phyloP scores from a whole-genome alignment of 306 rosid genomes.

The Hylodesmum podocarpum region DNA sequence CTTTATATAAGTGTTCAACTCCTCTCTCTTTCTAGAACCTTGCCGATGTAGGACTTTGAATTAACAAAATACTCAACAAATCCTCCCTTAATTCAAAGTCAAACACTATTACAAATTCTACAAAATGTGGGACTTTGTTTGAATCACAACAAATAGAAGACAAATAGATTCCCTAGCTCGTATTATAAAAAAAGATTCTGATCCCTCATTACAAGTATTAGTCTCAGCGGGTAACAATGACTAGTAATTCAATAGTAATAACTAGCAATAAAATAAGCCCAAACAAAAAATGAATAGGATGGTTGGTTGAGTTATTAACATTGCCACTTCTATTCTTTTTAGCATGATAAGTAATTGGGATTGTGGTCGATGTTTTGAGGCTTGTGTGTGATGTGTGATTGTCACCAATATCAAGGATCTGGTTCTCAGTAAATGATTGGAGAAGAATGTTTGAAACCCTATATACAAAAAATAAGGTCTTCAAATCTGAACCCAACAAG shows the following conservation, averaged over 20 bases:
- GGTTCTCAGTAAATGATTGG: constrained; percentile 5
- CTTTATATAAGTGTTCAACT: too few species aligned
- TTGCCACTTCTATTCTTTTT: constrained; percentile 11
- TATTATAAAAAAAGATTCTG: neutral
- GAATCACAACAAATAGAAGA: constrained; percentile 6
- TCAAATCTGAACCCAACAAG: constrained; percentile 21
- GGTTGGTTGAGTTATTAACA: constrained; percentile 5
- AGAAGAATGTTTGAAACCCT: constrained; percentile 14
- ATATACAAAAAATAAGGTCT: neutral
- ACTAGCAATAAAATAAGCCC: neutral
- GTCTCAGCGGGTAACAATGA: neutral
- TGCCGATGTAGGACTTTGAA: too few species aligned
- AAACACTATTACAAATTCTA: too few species aligned
- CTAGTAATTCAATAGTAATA: neutral
- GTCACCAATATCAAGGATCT: constrained; percentile 10
- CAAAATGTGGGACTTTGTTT: too few species aligned
- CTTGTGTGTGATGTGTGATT: neutral
- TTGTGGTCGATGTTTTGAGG: neutral
- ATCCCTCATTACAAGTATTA: neutral
- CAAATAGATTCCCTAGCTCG: neutral
- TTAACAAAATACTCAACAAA: too few species aligned
- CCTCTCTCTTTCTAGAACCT: too few species aligned
- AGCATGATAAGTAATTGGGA: neutral
- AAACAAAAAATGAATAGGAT: neutral
- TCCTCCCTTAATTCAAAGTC: too few species aligned